phyloP scores from a whole-genome alignment of 78 protist genomes.

The Cavenderia fasciculata region DNA sequence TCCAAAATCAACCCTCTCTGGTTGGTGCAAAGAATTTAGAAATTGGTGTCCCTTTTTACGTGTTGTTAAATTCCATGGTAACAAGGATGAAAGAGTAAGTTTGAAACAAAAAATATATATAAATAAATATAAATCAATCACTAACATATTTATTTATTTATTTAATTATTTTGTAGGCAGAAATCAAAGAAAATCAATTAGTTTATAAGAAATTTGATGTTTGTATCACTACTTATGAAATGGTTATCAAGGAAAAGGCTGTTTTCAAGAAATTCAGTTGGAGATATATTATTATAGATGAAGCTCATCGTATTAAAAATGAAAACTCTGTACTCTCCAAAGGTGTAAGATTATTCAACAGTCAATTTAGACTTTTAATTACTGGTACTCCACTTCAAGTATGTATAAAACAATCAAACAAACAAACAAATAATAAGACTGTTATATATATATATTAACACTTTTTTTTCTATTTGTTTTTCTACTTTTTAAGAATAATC shows the following conservation, averaged over 20 bases:
- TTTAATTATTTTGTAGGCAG: slow-evolving; percentile 11
- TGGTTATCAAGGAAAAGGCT: slow-evolving; percentile 87
- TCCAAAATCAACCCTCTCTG: slow-evolving; percentile 95
- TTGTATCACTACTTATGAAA: slow-evolving; percentile 94
- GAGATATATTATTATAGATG: slow-evolving; percentile 96
- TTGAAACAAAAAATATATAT: too few species aligned
- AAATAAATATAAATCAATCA: not conserved
- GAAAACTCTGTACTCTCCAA: slow-evolving; percentile 89
- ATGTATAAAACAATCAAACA: not conserved
- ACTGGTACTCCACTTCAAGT: slow-evolving; percentile 97
- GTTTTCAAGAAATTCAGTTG: slow-evolving; percentile 88
- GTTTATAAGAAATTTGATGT: slow-evolving; percentile 90
- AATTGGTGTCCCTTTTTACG: slow-evolving; percentile 89
- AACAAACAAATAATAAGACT: not conserved
- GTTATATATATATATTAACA: not conserved
- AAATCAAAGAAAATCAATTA: slow-evolving; percentile 60
- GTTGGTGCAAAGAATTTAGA: slow-evolving; percentile 93
- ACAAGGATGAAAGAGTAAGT: slow-evolving; percentile 87
- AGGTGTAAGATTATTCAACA: slow-evolving; percentile 75
- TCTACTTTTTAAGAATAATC: slow-evolving; percentile 93
- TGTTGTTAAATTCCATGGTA: slow-evolving; percentile 88
- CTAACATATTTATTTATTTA: not conserved
- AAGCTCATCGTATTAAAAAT: slow-evolving; percentile 99
- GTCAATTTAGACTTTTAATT: slow-evolving; percentile 90
- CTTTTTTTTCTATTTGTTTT: not conserved